Conservation (phyloP, 2,329 filamentous ascomycete genomes). For the Chaetomium globosum region DNA sequence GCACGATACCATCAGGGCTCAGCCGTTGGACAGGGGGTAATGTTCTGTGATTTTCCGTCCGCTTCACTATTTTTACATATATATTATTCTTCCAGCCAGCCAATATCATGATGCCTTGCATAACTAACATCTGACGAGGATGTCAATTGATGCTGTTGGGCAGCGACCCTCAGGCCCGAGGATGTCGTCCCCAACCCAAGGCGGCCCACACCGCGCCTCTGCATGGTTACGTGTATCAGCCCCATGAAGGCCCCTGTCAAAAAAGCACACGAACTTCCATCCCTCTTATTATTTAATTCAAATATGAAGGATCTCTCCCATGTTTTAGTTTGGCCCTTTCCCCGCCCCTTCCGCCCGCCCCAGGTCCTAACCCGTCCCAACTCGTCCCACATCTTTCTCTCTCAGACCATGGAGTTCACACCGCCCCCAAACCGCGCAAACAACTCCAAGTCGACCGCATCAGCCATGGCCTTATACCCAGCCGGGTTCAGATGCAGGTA, state of each 20-base stretch:
- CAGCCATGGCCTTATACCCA: slow-evolving; percentile 60
- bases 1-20: slow-evolving; percentile 18
- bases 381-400: background rate
- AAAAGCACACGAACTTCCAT: background rate
- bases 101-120: background rate
- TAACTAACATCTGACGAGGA: background rate
- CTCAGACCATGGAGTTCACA: slow-evolving; percentile 32
- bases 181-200: background rate
- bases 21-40: slow-evolving; percentile 10
- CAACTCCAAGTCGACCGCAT: slow-evolving; percentile 55
- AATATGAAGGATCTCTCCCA: background rate
- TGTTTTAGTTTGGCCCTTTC: background rate
- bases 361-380: no score
- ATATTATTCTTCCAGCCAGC: background rate
- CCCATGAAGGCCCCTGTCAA: background rate
- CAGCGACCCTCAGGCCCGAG: background rate
- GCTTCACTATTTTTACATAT: background rate
- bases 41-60: background rate
- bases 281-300: background rate
- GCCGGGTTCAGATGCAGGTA: slow-evolving; percentile 60
- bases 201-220: background rate
- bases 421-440: slow-evolving; percentile 47
- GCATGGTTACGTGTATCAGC: slow-evolving; percentile 7
- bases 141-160: slow-evolving; percentile 1
- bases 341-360: background rate